Evolutionary conservation across 208 protist species (phyloP).

Genomic region (Leishmania lainsoni): DNA sequence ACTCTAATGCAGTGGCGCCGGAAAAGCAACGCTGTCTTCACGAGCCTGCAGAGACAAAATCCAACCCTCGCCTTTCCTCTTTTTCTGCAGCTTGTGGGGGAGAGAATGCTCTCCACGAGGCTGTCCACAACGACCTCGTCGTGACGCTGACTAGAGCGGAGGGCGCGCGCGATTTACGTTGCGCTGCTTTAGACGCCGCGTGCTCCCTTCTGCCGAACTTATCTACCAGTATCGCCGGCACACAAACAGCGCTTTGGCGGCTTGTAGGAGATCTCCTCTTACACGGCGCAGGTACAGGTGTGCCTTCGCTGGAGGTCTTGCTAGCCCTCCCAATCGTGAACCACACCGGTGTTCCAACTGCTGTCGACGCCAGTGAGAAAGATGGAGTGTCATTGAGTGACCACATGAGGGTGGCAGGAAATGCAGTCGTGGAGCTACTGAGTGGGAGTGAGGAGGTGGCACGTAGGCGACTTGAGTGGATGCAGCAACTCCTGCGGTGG

Average conservation of each 20-base stretch:
- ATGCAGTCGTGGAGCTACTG: background rate
- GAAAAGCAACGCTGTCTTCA: background rate
- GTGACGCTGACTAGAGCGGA: background rate
- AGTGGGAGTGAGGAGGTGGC: background rate
- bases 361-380: background rate
- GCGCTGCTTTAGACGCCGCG: background rate
- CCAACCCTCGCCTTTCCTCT: background rate
- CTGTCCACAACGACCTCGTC: slow-evolving; percentile 1
- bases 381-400: background rate
- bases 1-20: background rate
- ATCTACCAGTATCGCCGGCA: background rate
- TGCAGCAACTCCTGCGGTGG: background rate
- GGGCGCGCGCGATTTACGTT: background rate
- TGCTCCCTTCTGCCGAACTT: background rate
- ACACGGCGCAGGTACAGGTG: slow-evolving; percentile 1
- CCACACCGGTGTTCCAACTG: background rate
- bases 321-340: background rate
- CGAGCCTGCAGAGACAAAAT: background rate
- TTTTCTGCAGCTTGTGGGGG: background rate
- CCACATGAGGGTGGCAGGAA: background rate
- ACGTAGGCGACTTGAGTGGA: background rate
- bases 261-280: background rate
- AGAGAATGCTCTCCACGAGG: background rate
- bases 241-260: background rate
- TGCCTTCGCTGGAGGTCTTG: background rate